Percentiles rank a stretch among this genome's conserved stretches.
Conservation (phyloP, 805 yeast species). For the Gaillardinia entomophila region DNA sequence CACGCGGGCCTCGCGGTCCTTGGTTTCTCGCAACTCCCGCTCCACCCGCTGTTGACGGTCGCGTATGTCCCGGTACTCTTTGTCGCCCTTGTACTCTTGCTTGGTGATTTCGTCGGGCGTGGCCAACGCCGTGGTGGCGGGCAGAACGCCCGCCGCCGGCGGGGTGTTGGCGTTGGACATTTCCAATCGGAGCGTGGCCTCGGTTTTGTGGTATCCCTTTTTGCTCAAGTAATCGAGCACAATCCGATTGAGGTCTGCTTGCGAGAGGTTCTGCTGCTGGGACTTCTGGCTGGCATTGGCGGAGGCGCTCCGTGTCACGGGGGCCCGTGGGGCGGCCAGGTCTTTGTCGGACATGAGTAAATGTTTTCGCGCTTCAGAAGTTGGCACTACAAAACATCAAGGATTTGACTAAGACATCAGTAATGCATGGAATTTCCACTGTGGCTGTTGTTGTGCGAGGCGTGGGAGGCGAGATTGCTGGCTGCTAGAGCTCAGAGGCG, state of each 20-base stretch:
- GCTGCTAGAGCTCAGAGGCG: too few relatives aligned
- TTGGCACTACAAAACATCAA: too few relatives aligned
- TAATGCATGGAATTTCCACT: too few relatives aligned
- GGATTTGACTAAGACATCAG: too few relatives aligned
- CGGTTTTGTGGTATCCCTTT: constrained; percentile 92
- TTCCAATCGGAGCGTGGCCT: constrained; percentile 88
- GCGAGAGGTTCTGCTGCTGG: constrained; percentile 42
- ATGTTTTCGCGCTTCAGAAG: too few relatives aligned
- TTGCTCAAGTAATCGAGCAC: constrained; percentile 89
- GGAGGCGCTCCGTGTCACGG: too few relatives aligned
- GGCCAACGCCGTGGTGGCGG: constrained; percentile 34
- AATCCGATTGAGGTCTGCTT: constrained; percentile 84
- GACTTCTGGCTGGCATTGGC: too few relatives aligned
- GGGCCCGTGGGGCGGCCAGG: too few relatives aligned
- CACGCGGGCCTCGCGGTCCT: constrained; percentile 31
- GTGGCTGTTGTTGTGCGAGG: too few relatives aligned
- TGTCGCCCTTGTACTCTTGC: constrained; percentile 18
- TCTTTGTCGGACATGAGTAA: too few relatives aligned
- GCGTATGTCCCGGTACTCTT: constrained; percentile 30
- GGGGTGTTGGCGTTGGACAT: constrained; percentile 56
- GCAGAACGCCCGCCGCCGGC: constrained; percentile 43
- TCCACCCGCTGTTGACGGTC: constrained; percentile 29
- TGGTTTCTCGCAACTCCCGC: constrained; percentile 32
- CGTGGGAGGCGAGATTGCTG: too few relatives aligned
- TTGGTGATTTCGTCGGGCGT: constrained; percentile 26